Base-by-base conservation (phyloP, 139 green algal species). In the Chlamydomonas sp. region DNA sequence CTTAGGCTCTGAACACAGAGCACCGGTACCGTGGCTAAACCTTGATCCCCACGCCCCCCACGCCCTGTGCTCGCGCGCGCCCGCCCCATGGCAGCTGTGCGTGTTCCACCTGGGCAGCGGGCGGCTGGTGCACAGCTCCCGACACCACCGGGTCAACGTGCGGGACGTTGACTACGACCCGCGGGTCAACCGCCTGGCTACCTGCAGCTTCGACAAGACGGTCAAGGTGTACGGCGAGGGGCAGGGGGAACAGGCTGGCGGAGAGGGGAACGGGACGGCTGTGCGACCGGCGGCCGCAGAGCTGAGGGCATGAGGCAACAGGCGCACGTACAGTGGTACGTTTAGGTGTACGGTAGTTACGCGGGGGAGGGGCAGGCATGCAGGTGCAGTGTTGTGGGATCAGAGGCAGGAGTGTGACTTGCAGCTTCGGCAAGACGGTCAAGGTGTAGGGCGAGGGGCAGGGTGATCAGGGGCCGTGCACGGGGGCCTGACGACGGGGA, bases 131-230 rank as follows among this genome's bases (percentile, higher is more conserved):
- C 78, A 83, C 17, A 92, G 83, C 64, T 64, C 94, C 58, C 63
- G 72, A 2, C 90, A 86, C 1, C 93, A 96, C 85, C 80, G 87
- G 66, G 86, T 92, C 58, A 95, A 95, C 69, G 84, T 96, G 63
- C 86, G 94, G 0, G 84, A 89, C 66, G 18, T 96, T 72, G 63
- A 88, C 60, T 94, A 92, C 74, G 91, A 96, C 72, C 62, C 71
- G 0, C 5, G 15, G 7, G 71, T 79, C 59, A 94, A 95, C 85
- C 75, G 91, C 74, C 89, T 96, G n/a, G 86, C 89, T 9, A 95
- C 93, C 1, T 90, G 87, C 77, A 91, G 81, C 77, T 96, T 95
- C 84, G 94, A 96, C 84, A 92, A 92, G 63, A 92, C 83, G 4
- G 74, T 95, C 15, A 93, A 92, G 73, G 31, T 96, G 67, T 49